Percentiles rank a stretch among this genome's conserved stretches.
Evolutionary conservation across 2,329 filamentous ascomycete species (phyloP).

Genomic region (Thielaviopsis musarum): DNA sequence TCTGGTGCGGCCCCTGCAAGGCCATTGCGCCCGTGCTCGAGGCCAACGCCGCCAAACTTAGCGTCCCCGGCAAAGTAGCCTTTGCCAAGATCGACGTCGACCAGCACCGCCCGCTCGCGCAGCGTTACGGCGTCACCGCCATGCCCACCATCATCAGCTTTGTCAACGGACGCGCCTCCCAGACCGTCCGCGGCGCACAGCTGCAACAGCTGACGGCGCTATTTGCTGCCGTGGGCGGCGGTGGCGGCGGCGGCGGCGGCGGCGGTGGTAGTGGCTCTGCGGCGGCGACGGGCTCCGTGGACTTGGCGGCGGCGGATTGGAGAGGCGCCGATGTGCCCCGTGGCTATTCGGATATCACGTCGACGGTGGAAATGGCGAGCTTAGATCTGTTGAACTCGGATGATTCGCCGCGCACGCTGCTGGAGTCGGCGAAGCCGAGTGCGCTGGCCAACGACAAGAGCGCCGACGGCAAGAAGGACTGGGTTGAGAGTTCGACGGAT

Average conservation of each 20-base stretch:
- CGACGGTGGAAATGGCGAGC: conserved; percentile 61
- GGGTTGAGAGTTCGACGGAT: conserved; percentile 91
- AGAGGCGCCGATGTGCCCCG: conserved; percentile 57
- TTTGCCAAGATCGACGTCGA: conserved; percentile 85
- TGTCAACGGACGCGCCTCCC: conserved; percentile 41
- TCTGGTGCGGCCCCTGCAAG: conserved; percentile 75
- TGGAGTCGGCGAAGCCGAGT: conserved; percentile 52
- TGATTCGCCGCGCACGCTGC: conserved; percentile 53
- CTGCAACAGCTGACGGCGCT: conserved; percentile 32
- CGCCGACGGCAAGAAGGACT: conserved; percentile 44
- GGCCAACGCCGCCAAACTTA: conserved; percentile 52
- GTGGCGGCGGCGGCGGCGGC: conserved; percentile 44
- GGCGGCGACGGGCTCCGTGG: conserved; percentile 15
- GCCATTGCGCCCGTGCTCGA: conserved; percentile 72
- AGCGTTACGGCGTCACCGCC: conserved; percentile 55
- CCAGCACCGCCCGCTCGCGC: conserved; percentile 53
- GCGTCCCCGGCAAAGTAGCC: conserved; percentile 53
- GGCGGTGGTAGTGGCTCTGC: conserved; percentile 37
- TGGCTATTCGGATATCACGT: conserved; percentile 70
- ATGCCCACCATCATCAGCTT: conserved; percentile 90
- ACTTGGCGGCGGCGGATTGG: conserved; percentile 33
- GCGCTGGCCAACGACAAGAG: conserved; percentile 41
- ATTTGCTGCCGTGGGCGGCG: conserved; percentile 54
- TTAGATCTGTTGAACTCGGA: conserved; percentile 82
- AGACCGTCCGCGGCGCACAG: conserved; percentile 24